Base-by-base conservation (phyloP, 768 basidiomycete species). In the Lyophyllum atratum region DNA sequence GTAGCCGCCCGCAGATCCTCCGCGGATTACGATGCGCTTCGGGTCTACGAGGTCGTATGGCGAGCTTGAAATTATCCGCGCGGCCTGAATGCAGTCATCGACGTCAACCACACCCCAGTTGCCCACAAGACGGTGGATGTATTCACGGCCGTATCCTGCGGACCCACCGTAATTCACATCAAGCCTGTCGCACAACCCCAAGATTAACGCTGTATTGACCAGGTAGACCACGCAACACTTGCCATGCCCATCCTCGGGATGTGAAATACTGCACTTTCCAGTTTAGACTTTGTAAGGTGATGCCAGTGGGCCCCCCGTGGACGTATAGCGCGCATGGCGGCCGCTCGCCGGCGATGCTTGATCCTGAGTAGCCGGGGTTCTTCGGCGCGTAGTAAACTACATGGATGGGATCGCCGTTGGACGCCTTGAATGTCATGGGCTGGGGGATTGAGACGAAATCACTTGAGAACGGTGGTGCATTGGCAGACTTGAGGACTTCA, bases 161-260 rank as follows among this genome's bases (percentile, higher is more conserved):
- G 87, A 89, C 0, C 91, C 92, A 1, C 89, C 81, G 58, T 91
- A 88, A 63, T 93, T 87, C 42, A 93, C 89, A 52, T 89, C 87
- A 33, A 89, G 62, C 82, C 88, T 85, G 56, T 48, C n/a, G n/a
- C n/a, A 33, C 54, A 54, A 0, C 60, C 75, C 4, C 17, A 34
- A 5, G 56, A 25, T 46, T 44, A 58, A 29, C n/a, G 5, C 11
- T 8, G 11, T 31, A 31, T 11, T 11, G 26, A 21, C 15, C 39
- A 33, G 5, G 47, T 22, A 28, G 9, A 31, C 1, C 33, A 19
- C 48, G 43, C 29, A n/a, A 12, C 12, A 58, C 72, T 52, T 61
- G 89, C 89, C 87, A 90, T n/a, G 79, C 87, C 73, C 81, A 92
- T 25, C 89, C 88, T 4, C 87, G 79, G 28, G 82, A 83, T 0